Evolutionary conservation across 108 stramenopile species (phyloP), one percentile per base, ranked within the genome.

Genomic region (Epithemia pelagica): DNA sequence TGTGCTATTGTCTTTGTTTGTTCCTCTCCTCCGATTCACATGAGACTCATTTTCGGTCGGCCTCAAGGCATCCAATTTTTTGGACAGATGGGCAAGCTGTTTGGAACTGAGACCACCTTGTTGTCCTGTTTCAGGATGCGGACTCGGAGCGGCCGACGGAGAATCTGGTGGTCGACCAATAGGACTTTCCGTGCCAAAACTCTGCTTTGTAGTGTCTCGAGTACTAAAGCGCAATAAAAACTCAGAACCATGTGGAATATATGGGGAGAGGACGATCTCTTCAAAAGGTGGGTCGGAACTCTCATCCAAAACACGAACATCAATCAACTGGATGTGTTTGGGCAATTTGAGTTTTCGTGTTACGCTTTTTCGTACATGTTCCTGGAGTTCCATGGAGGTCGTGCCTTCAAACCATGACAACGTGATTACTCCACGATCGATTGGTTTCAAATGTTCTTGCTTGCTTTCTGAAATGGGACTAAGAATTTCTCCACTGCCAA

Each of bases 371-470:
- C 68, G 73, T 0, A 92, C 91, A 62, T 92, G 88, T 46, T 92
- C 85, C 37, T 74, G 64, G 69, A 92, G 73, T 31, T 92, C 91
- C 27, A 66, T 10, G 0, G 85, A 74, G 0, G 77, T 77, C 0
- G 91, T 92, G 26, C 91, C 91, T 22, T 89, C 88, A 62, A 82
- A 92, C 91, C 91, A 92, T 28, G 87, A 84, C 18, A 92, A 75
- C 5, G 83, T 78, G 7, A 92, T 74, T 24, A 30, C 64, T 55
- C 91, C 91, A 28, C 82, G 72, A 63, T 88, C 83, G 20, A 78
- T 58, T 15, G 15, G 15, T 46, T 46, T 46, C 15, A 10, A 15
- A 10, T 46, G 37, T 15, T 46, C 37, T 46, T 46, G 37, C 37
- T 46, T 46, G 15, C 37, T 46, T 46, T 46, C 37, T 10, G 5